Percentiles rank a stretch among this genome's conserved stretches.
phyloP scores from a whole-genome alignment of 768 basidiomycete species.

The Lactifluus volemus region DNA sequence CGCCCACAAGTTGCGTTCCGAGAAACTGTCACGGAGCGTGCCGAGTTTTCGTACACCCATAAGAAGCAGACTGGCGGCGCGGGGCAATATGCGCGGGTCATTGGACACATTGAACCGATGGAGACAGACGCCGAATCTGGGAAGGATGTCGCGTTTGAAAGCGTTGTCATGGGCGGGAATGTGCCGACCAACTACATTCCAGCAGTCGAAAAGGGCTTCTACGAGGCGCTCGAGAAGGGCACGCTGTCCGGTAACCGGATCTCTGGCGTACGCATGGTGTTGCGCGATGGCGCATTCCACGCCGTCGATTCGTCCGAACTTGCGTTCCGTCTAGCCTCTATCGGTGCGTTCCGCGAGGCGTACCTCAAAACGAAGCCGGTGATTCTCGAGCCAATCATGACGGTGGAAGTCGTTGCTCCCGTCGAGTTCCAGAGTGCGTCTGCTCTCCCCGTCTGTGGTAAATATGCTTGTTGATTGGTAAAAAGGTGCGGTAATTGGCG shows the following conservation, averaged over 20 bases:
- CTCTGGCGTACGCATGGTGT: slow-evolving; percentile 74
- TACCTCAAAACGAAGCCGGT: slow-evolving; percentile 70
- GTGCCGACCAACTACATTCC: slow-evolving; percentile 91
- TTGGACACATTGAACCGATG: slow-evolving; percentile 88
- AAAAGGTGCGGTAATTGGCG: slow-evolving; percentile 84
- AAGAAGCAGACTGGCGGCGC: slow-evolving; percentile 98
- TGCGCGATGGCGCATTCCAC: slow-evolving; percentile 90
- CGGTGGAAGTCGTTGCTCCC: slow-evolving; percentile 93
- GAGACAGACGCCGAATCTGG: slow-evolving; percentile 64
- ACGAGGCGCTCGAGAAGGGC: slow-evolving; percentile 89
- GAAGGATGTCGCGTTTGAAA: slow-evolving; percentile 79
- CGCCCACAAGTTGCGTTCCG: slow-evolving; percentile 96
- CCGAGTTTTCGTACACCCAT: slow-evolving; percentile 85
- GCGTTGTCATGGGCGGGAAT: slow-evolving; percentile 83
- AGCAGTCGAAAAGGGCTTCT: slow-evolving; percentile 95
- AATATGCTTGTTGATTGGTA: background rate
- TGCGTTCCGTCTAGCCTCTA: slow-evolving; percentile 85
- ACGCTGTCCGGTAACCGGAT: slow-evolving; percentile 81
- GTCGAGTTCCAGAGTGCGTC: slow-evolving; percentile 83
- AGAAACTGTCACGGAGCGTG: slow-evolving; percentile 80
- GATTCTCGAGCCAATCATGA: slow-evolving; percentile 98
- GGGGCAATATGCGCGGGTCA: slow-evolving; percentile 86
- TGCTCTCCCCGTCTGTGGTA: background rate
- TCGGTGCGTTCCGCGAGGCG: slow-evolving; percentile 88
- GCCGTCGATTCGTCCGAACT: slow-evolving; percentile 94